A percentile compares a stretch with the other conserved stretches of the same genome.
phyloP scores from a whole-genome alignment of 495 filamentous ascomycete species.

The Penicillium ucsense region DNA sequence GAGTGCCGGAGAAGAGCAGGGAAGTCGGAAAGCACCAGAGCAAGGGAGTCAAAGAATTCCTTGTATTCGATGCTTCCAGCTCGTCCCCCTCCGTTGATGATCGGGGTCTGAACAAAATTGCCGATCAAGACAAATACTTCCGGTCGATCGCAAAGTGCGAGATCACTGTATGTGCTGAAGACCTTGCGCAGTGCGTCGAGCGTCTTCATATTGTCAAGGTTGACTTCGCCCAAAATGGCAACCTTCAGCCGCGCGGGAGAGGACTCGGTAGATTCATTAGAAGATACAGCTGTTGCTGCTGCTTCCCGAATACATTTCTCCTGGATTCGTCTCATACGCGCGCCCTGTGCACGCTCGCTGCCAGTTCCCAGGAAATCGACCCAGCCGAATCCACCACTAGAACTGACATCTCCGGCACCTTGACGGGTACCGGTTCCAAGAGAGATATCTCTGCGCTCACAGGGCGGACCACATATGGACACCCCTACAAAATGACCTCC shows the following conservation, averaged over 20 bases:
- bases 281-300: background rate
- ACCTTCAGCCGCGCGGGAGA: conserved; percentile 40
- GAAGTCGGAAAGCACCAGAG: conserved; percentile 74
- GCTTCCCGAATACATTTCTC: conserved; percentile 21
- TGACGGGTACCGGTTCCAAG: conserved; percentile 57
- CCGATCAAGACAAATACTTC: conserved; percentile 72
- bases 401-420: conserved; percentile 42
- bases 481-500: conserved; percentile 83
- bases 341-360: conserved; percentile 74
- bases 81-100: conserved; percentile 53
- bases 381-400: conserved; percentile 84
- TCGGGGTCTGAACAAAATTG: conserved; percentile 69
- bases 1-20: conserved; percentile 67
- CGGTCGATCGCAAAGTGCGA: conserved; percentile 46
- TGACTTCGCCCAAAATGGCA: conserved; percentile 69
- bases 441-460: conserved; percentile 70
- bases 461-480: conserved; percentile 81
- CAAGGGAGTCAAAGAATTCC: conserved; percentile 82
- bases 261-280: conserved; percentile 11
- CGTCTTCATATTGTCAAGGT: conserved; percentile 70
- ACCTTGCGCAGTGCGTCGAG: conserved; percentile 70
- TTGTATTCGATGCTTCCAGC: conserved; percentile 84
- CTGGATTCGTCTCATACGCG: conserved; percentile 71
- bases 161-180: conserved; percentile 52
- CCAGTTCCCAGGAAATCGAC: conserved; percentile 91